phyloP scores from a whole-genome alignment of 257 asterid species.

The Anisodus acutangulus region DNA sequence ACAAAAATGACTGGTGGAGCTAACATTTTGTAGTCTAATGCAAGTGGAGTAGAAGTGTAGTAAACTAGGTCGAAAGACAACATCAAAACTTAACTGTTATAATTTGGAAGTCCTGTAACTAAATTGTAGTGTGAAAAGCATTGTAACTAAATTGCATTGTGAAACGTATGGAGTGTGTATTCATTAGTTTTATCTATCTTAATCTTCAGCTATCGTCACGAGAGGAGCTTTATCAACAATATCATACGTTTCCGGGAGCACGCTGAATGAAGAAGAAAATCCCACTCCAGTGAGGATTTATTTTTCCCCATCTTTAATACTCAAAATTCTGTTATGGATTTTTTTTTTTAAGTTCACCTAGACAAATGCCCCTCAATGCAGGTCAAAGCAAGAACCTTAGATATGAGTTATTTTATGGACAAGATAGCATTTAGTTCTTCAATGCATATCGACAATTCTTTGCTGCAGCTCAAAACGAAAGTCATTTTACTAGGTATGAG shows the following conservation, averaged over 20 bases:
- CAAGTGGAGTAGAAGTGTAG: background rate
- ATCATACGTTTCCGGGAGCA: conserved; percentile 73
- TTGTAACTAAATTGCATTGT: background rate
- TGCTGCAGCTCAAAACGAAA: background rate
- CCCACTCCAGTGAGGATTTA: conserved; percentile 38
- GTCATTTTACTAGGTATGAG: conserved; percentile 26
- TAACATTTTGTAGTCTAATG: conserved; percentile 17
- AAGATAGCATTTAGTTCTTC: background rate
- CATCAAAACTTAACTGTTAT: background rate
- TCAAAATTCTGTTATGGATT: background rate
- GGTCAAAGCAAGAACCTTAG: background rate
- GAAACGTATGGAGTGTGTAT: background rate
- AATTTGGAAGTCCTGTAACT: background rate
- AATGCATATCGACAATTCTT: background rate
- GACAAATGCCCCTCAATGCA: background rate
- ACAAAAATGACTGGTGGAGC: background rate
- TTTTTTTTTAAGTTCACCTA: background rate
- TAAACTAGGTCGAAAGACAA: background rate
- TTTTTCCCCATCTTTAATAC: conserved; percentile 8
- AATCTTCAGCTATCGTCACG: conserved; percentile 63
- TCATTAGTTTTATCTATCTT: conserved; percentile 1
- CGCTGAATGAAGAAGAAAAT: conserved; percentile 58
- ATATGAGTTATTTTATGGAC: too few species aligned
- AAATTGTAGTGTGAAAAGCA: background rate
- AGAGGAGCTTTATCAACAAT: conserved; percentile 69